Evolutionary conservation across 768 basidiomycete genomes (phyloP).

Genomic region (Trametes maxima): DNA sequence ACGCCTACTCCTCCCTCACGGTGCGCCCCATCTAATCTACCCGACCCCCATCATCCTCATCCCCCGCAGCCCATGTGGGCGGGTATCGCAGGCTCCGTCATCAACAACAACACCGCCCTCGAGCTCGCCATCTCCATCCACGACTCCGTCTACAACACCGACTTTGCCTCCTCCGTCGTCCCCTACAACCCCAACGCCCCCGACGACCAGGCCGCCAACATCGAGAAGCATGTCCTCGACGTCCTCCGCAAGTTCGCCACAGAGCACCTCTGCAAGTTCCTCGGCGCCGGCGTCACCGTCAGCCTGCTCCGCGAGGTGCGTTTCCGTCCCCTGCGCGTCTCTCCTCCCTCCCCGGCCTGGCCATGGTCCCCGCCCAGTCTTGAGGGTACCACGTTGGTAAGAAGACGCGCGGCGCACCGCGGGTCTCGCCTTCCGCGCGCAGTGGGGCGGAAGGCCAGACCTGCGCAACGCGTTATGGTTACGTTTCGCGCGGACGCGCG

Average conservation of each 20-base stretch:
- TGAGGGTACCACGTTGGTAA: background rate
- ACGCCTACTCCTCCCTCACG: constrained; percentile 62
- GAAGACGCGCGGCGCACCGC: background rate
- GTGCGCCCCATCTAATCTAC: constrained; percentile 40
- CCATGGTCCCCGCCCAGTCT: too few relatives aligned
- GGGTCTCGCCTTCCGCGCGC: constrained; percentile 3
- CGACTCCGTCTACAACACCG: constrained; percentile 84
- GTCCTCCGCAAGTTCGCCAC: constrained; percentile 69
- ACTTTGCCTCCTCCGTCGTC: constrained; percentile 64
- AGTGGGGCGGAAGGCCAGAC: background rate
- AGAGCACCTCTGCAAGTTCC: constrained; percentile 84
- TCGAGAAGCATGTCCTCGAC: constrained; percentile 66
- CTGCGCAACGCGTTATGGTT: constrained; percentile 4
- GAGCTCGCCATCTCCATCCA: constrained; percentile 82
- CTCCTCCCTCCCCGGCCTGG: too few relatives aligned
- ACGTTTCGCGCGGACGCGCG: constrained; percentile 2
- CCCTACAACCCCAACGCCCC: constrained; percentile 53
- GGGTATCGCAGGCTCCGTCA: constrained; percentile 66
- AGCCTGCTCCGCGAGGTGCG: constrained; percentile 67
- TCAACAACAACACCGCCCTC: constrained; percentile 60
- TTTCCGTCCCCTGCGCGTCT: constrained; percentile 9
- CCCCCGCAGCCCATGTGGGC: constrained; percentile 81
- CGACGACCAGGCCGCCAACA: constrained; percentile 57
- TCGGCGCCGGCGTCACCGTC: constrained; percentile 80
- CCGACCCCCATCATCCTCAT: constrained; percentile 16